Evolutionary conservation across 2,329 filamentous ascomycete species (phyloP).

Genomic region (Fusarium odoratissimum): DNA sequence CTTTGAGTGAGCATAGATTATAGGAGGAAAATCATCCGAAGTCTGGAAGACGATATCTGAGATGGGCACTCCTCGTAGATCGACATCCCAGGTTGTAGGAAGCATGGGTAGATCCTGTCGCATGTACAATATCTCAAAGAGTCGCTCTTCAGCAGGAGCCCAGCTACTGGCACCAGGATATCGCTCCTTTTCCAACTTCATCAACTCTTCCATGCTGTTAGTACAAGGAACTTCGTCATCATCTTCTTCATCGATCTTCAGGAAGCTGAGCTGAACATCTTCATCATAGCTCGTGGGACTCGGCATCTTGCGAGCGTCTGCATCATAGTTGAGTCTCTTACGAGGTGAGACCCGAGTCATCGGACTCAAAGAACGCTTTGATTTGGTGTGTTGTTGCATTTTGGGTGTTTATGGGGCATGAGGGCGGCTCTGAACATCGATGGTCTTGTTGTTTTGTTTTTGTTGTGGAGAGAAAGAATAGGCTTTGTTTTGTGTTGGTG

Average conservation of each 20-base stretch:
- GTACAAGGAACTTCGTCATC: constrained; percentile 19
- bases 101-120: constrained; percentile 56
- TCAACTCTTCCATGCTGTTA: constrained; percentile 46
- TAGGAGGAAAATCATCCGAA: constrained; percentile 46
- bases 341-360: constrained; percentile 4
- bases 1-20: constrained; percentile 53
- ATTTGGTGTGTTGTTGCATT: constrained; percentile 15
- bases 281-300: constrained; percentile 10
- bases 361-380: constrained; percentile 19
- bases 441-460: neutral
- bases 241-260: constrained; percentile 13
- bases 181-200: constrained; percentile 57
- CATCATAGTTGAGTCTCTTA: constrained; percentile 2
- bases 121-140: constrained; percentile 57
- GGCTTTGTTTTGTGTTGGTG: constrained; percentile 1
- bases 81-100: constrained; percentile 55
- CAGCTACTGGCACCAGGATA: constrained; percentile 60
- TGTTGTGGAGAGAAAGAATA: constrained; percentile 7
- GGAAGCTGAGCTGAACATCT: constrained; percentile 11
- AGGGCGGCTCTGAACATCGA: neutral
- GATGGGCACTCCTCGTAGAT: constrained; percentile 56
- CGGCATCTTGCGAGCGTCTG: constrained; percentile 12
- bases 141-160: constrained; percentile 61
- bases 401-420: neutral
- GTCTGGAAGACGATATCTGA: constrained; percentile 52